These are phyloP conservation scores for Golubevia sp. DNA, from an alignment of 1,284 basidiomycete genomes.

Conservation along the genomic window DNA sequence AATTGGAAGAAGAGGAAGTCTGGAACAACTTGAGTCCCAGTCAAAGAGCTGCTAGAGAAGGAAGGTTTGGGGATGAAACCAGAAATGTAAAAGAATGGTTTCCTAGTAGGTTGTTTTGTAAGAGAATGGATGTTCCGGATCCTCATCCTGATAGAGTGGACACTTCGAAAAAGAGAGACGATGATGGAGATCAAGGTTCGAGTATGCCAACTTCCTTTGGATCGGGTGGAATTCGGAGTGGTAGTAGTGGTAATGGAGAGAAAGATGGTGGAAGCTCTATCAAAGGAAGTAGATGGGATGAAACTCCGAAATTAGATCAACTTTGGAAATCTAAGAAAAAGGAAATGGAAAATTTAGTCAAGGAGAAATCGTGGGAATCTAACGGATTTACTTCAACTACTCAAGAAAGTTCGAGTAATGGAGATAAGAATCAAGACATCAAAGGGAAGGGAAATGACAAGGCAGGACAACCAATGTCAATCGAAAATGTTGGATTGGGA, in stretches of 20 bases:
- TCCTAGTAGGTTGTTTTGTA: conserved; percentile 82
- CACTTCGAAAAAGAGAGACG: neutral
- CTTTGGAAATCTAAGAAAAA: too few relatives aligned
- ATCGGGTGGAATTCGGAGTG: too few relatives aligned
- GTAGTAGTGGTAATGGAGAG: too few relatives aligned
- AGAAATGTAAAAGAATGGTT: conserved; percentile 76
- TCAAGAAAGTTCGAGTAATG: too few relatives aligned
- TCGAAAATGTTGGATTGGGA: conserved; percentile 72
- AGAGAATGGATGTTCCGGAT: conserved; percentile 90
- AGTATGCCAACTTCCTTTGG: conserved; percentile 7
- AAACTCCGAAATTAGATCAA: neutral
- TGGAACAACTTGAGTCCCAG: conserved; percentile 67
- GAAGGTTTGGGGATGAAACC: conserved; percentile 86
- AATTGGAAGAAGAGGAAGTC: conserved; percentile 62
- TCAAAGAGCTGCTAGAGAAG: conserved; percentile 77
- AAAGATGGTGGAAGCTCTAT: too few relatives aligned
- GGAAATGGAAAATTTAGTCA: too few relatives aligned
- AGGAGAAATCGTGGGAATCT: too few relatives aligned
- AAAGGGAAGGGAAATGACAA: too few relatives aligned
- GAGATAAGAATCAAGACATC: too few relatives aligned
- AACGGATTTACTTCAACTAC: too few relatives aligned
- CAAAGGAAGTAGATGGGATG: too few relatives aligned
- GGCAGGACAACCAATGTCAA: neutral
- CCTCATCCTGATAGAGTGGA: conserved; percentile 69
- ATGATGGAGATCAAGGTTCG: conserved; percentile 19